phyloP scores from a whole-genome alignment of 108 stramenopile genomes.

The Nitzschia sp. region DNA sequence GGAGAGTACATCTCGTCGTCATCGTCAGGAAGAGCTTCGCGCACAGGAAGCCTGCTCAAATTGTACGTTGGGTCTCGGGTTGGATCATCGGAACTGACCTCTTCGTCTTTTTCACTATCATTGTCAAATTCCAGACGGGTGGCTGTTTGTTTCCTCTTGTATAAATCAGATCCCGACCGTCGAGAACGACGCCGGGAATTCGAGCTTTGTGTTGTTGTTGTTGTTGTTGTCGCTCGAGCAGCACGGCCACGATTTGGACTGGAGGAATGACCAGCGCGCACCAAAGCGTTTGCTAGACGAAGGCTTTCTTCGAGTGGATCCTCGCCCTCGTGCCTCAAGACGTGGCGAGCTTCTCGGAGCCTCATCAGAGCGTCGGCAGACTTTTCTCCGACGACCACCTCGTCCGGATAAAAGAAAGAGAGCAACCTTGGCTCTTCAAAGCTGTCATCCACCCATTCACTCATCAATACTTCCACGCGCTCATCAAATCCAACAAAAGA shows the following conservation, averaged over 20 bases:
- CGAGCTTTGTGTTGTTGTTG: too few species aligned
- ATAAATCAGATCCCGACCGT: not conserved
- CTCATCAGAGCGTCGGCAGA: not conserved
- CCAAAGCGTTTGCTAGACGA: not conserved
- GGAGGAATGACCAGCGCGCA: not conserved
- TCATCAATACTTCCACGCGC: not conserved
- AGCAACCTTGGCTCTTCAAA: slow-evolving; percentile 13
- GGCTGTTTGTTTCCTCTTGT: slow-evolving; percentile 16
- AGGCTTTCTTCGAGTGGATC: slow-evolving; percentile 5
- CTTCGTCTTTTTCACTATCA: slow-evolving; percentile 22
- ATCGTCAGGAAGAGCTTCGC: slow-evolving; percentile 14
- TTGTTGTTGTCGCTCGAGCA: not conserved
- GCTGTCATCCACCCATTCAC: not conserved
- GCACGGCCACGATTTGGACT: not conserved
- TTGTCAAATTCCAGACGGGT: slow-evolving; percentile 19
- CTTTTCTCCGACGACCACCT: not conserved
- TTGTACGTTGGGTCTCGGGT: slow-evolving; percentile 1
- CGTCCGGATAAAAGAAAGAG: slow-evolving; percentile 3
- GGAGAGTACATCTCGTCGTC: slow-evolving; percentile 11
- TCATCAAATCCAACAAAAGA: not conserved
- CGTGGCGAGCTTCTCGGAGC: slow-evolving; percentile 20
- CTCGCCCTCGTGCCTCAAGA: not conserved
- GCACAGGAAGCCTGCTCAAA: slow-evolving; percentile 8
- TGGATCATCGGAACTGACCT: slow-evolving; percentile 5
- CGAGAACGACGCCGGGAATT: not conserved